Conservation (phyloP, 805 yeast genomes). For the Yarrowia sp. region DNA sequence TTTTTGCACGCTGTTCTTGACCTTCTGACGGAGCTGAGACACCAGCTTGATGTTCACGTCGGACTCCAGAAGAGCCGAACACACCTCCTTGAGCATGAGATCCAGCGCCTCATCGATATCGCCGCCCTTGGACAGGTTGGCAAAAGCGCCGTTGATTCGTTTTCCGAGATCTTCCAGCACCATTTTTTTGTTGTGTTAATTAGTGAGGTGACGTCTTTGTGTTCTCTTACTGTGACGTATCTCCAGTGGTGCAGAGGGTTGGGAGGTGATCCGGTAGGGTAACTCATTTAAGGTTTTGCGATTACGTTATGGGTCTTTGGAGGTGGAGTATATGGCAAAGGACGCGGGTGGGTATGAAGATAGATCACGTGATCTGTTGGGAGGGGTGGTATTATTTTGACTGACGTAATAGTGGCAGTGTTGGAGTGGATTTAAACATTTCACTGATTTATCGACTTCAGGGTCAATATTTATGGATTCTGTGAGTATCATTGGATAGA, state of each 20-base stretch:
- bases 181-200: conserved; percentile 54
- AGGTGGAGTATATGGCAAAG: no score
- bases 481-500: no score
- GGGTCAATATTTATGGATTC: no score
- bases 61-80: conserved; percentile 88
- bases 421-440: no score
- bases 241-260: not conserved
- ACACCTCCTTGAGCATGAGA: conserved; percentile 81
- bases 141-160: conserved; percentile 75
- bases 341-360: no score
- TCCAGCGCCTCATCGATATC: conserved; percentile 71
- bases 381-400: no score
- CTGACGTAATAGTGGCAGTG: no score
- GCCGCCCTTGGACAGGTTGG: conserved; percentile 63
- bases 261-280: conserved; percentile 25
- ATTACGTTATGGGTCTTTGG: not conserved
- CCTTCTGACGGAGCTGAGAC: conserved; percentile 72
- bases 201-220: not conserved
- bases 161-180: conserved; percentile 82
- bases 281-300: not conserved
- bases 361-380: no score
- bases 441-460: no score
- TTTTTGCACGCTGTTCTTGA: conserved; percentile 63
- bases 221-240: not conserved
- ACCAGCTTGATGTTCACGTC: conserved; percentile 92